Conservation (phyloP, 176 grass and related monocot genomes). For the barley (Hordeum vulgare) region MorexV3_pseudomolecules_assembly NC_058520.1:73285734-73286233, state of each 20-base stretch:
- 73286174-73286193: constrained; percentile 40
- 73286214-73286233: background rate
- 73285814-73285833: no score
- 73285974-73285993: constrained; percentile 49
- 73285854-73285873: no score
- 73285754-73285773: no score
- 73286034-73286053: background rate
- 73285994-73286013: constrained; percentile 8
- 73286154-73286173: constrained; percentile 54
- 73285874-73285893: constrained; percentile 5
- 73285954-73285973: constrained; percentile 85
- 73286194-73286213: constrained; percentile 11
- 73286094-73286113: constrained; percentile 36
- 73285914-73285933: constrained; percentile 85
- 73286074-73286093: constrained; percentile 37
- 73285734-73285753: no score
- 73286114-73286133: constrained; percentile 85
- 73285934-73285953: constrained; percentile 93
- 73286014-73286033: background rate
- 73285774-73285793: no score
- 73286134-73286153: constrained; percentile 59
- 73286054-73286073: background rate
- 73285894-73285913: constrained; percentile 71
- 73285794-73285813: no score
- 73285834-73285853: no score